These are phyloP conservation scores for Osmanthus fragrans DNA, from an alignment of 257 asterid species.

Conservation along the genomic window DNA sequence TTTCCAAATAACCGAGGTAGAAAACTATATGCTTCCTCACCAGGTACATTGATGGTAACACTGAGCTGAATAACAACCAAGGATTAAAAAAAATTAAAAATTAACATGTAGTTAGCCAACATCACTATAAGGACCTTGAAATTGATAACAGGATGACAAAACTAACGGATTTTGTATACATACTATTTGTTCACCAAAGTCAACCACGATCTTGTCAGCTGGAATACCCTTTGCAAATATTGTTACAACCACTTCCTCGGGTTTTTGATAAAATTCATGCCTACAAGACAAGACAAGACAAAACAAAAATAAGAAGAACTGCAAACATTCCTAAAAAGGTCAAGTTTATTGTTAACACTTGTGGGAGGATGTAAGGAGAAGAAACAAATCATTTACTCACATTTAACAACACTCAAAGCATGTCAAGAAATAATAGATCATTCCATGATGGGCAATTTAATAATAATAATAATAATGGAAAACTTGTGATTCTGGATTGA, in stretches of 20 bases:
- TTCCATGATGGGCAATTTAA: neutral
- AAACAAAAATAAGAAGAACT: neutral
- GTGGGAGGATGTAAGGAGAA: too few relatives aligned
- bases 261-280: conserved; percentile 92
- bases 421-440: neutral
- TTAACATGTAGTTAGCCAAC: conserved; percentile 12
- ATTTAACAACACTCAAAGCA: neutral
- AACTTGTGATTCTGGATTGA: neutral
- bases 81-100: conserved; percentile 1
- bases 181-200: conserved; percentile 96
- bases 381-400: neutral
- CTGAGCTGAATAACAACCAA: conserved; percentile 65
- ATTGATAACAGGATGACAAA: conserved; percentile 3
- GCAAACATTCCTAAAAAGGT: neutral
- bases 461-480: too few relatives aligned
- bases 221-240: conserved; percentile 89
- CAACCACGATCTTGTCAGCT: conserved; percentile 55
- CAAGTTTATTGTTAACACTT: too few relatives aligned
- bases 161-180: conserved; percentile 22
- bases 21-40: conserved; percentile 77
- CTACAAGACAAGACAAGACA: conserved; percentile 31
- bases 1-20: conserved; percentile 90
- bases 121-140: neutral
- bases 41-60: conserved; percentile 74
- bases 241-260: conserved; percentile 91